Evolutionary conservation across 2,329 filamentous ascomycete species (phyloP).

Genomic region (Aspergillus ruber): DNA sequence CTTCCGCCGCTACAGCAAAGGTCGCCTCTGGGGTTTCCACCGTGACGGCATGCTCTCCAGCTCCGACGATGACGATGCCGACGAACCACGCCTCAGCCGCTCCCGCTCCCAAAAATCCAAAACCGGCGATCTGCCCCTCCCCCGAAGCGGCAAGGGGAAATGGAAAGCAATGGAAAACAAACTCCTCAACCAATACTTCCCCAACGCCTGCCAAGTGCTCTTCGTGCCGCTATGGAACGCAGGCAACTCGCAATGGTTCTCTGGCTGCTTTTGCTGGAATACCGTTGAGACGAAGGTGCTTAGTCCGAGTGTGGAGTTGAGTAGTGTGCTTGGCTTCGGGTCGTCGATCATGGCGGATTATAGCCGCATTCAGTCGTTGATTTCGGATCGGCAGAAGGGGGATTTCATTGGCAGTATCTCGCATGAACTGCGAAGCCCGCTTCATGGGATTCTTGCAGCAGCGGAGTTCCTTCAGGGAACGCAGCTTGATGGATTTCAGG

Average conservation of each 20-base stretch:
- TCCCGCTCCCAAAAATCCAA: conserved; percentile 9
- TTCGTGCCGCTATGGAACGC: conserved; percentile 50
- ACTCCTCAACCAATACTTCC: conserved; percentile 41
- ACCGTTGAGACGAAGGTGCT: conserved; percentile 31
- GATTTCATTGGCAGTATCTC: conserved; percentile 41
- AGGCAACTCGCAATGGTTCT: conserved; percentile 42
- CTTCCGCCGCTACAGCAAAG: conserved; percentile 41
- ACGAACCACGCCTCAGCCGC: not conserved
- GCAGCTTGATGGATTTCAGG: conserved; percentile 34
- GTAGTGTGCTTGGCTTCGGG: conserved; percentile 36
- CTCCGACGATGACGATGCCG: conserved; percentile 37
- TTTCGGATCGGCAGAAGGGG: conserved; percentile 38
- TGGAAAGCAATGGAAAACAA: conserved; percentile 31
- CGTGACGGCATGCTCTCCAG: conserved; percentile 37
- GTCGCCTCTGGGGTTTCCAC: conserved; percentile 45
- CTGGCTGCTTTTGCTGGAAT: conserved; percentile 41
- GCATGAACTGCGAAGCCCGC: conserved; percentile 38
- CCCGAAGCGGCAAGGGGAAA: conserved; percentile 16
- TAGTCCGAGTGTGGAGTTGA: conserved; percentile 31
- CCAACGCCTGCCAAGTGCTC: conserved; percentile 42
- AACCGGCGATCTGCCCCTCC: conserved; percentile 9
- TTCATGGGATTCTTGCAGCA: conserved; percentile 39
- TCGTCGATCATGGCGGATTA: conserved; percentile 40
- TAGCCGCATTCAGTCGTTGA: conserved; percentile 36
- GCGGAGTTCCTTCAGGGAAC: conserved; percentile 37